These are phyloP conservation scores for Plicaturopsis crispa DNA, from an alignment of 768 basidiomycete genomes.

Conservation along the genomic window DNA sequence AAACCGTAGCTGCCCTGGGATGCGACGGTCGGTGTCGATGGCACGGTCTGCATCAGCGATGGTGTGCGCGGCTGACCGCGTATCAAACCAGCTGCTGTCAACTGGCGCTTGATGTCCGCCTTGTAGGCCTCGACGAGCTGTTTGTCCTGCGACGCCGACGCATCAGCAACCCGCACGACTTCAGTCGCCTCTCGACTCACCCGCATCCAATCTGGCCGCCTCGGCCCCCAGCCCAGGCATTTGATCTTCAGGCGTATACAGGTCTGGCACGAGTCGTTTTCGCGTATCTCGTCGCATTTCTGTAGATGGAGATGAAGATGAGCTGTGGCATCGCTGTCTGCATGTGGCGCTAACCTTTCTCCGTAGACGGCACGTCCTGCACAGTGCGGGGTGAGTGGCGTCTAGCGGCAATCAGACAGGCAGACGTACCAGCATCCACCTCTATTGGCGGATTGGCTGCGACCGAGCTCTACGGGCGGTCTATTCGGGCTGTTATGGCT, in stretches of 20 bases:
- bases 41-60: constrained; percentile 33
- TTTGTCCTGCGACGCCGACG: constrained; percentile 51
- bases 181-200: constrained; percentile 30
- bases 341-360: constrained; percentile 51
- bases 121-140: constrained; percentile 77
- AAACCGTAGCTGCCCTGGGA: too few relatives aligned
- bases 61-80: constrained; percentile 69
- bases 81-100: constrained; percentile 71
- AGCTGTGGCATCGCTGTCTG: not conserved
- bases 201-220: constrained; percentile 86
- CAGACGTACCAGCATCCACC: constrained; percentile 73
- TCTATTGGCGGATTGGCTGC: constrained; percentile 48
- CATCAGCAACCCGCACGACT: not conserved
- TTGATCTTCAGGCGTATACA: constrained; percentile 75
- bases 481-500: constrained; percentile 40
- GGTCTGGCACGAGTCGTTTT: constrained; percentile 74
- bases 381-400: not conserved
- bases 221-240: constrained; percentile 81
- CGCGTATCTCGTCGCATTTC: constrained; percentile 86
- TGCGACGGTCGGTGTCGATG: constrained; percentile 11
- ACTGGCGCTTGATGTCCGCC: constrained; percentile 75
- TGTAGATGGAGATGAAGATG: constrained; percentile 21
- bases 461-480: constrained; percentile 41
- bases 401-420: constrained; percentile 1
- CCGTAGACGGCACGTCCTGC: constrained; percentile 77